A percentile compares a stretch with the other conserved stretches of the same genome.
Conservation (phyloP, 2,329 filamentous ascomycete genomes). For the Trichoderma sp. region DNA sequence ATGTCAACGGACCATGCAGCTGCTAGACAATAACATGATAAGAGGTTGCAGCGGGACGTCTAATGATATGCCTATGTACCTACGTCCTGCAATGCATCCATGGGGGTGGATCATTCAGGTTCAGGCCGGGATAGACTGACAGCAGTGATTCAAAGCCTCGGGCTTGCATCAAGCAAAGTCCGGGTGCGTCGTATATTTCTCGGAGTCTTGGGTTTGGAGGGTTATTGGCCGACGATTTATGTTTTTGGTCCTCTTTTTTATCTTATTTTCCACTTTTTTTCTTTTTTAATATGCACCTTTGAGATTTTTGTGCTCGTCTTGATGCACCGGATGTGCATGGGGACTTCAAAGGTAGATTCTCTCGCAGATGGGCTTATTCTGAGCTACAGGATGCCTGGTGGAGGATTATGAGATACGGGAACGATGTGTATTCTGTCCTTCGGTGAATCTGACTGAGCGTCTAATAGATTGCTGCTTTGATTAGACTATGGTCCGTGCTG, state of each 20-base stretch:
- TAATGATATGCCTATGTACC: constrained; percentile 20
- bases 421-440: constrained; percentile 21
- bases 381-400: background rate
- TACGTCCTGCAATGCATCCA: constrained; percentile 29
- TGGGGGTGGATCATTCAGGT: constrained; percentile 27
- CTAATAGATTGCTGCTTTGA: constrained; percentile 34
- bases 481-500: constrained; percentile 3
- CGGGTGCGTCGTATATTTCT: constrained; percentile 40
- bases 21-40: constrained; percentile 45
- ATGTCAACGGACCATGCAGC: constrained; percentile 56
- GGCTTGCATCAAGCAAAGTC: constrained; percentile 32
- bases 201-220: constrained; percentile 45
- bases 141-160: constrained; percentile 29
- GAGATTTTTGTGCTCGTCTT: constrained; percentile 13
- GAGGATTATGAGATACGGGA: constrained; percentile 12
- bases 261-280: constrained; percentile 2
- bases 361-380: background rate
- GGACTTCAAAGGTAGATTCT: background rate
- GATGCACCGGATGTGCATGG: background rate
- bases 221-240: constrained; percentile 41
- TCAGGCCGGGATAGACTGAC: constrained; percentile 32
- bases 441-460: constrained; percentile 24
- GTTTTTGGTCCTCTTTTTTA: constrained; percentile 30
- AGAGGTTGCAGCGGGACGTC: constrained; percentile 17
- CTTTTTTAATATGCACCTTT: constrained; percentile 28